Evolutionary conservation across 2,329 filamentous ascomycete species (phyloP), one percentile per base, ranked within the genome.

Genomic region (Clonostachys rhizophaga): DNA sequence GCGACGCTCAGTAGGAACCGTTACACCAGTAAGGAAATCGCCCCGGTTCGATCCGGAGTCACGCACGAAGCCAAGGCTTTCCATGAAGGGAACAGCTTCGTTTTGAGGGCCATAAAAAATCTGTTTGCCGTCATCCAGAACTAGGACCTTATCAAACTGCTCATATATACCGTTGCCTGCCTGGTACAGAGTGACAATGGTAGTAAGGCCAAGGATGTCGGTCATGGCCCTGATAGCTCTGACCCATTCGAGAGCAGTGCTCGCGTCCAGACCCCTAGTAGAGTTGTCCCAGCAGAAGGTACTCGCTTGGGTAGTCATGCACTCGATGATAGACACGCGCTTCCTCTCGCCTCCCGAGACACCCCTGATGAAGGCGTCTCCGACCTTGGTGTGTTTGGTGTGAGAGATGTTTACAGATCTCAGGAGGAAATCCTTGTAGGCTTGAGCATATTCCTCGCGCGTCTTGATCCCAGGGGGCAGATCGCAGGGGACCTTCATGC

Each of bases 141-240:
- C 75, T 1, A 87, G 69, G 0, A 87, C 83, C 57, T 87, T 88
- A 58, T 88, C 83, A 57, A 88, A 87, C 0, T 83, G 71, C 20
- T 85, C 69, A 58, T 86, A 87, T 49, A 88, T 87, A 24, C 77
- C 81, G 47, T 88, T 85, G 6, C 82, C 81, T 4, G 85, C 84
- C 57, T 88, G 85, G 58, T 89, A 88, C 0, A 87, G 68, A 0
- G 82, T 84, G 13, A 85, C 79, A 42, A 86, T 79, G 1, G 80
- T 76, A 0, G 80, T 68, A 5, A 84, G 65, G 0, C 80, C 79
- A 5, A 80, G 65, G 2, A 83, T 72, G 51, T 87, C 81, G 0
- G 83, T 86, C 74, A 86, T 70, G 6, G 79, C 75, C 7, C 84
- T 70, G 16, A 87, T 63, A 3, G 79, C 76, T 54, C 79, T 81